Percentiles rank a stretch among this genome's conserved stretches.
Conservation (phyloP, 305 asterid genomes). For the Fraxinus latifolia region DNA sequence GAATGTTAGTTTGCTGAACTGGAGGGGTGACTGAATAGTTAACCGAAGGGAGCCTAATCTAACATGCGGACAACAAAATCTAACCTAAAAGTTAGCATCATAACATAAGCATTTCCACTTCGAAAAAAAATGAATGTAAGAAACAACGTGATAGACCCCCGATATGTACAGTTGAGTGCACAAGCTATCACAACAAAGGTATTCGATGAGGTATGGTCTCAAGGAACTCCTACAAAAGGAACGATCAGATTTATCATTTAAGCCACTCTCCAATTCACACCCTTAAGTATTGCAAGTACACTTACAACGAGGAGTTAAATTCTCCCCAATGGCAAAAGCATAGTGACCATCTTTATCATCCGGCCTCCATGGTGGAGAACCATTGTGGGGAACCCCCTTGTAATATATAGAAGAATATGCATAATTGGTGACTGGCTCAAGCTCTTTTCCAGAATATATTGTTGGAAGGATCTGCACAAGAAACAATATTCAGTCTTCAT, state of each 20-base stretch:
- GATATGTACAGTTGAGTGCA: not conserved
- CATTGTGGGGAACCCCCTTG: conserved; percentile 62
- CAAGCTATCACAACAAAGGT: not conserved
- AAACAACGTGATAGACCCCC: not conserved
- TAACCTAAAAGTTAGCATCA: not conserved
- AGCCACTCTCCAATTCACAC: conserved; percentile 8
- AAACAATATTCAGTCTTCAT: conserved; percentile 24
- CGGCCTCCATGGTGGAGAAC: conserved; percentile 82
- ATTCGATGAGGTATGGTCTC: not conserved
- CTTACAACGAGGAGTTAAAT: conserved; percentile 86
- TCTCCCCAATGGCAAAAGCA: conserved; percentile 70
- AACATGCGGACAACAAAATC: not conserved
- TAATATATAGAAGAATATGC: conserved; percentile 70
- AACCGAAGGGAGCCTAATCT: not conserved
- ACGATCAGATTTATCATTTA: conserved; percentile 4
- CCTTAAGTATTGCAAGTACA: conserved; percentile 22
- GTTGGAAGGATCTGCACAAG: conserved; percentile 64
- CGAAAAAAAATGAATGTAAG: not conserved
- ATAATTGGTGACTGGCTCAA: conserved; percentile 53
- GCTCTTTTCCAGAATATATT: conserved; percentile 59
- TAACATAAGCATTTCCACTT: not conserved
- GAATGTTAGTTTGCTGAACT: not conserved
- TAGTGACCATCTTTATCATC: conserved; percentile 90
- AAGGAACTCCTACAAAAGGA: conserved; percentile 8
- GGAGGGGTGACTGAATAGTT: not conserved